Evolutionary conservation across 2,329 filamentous ascomycete genomes (phyloP), one percentile per base, ranked within the genome.

Genomic region (Pestalotiopsis sp.): DNA sequence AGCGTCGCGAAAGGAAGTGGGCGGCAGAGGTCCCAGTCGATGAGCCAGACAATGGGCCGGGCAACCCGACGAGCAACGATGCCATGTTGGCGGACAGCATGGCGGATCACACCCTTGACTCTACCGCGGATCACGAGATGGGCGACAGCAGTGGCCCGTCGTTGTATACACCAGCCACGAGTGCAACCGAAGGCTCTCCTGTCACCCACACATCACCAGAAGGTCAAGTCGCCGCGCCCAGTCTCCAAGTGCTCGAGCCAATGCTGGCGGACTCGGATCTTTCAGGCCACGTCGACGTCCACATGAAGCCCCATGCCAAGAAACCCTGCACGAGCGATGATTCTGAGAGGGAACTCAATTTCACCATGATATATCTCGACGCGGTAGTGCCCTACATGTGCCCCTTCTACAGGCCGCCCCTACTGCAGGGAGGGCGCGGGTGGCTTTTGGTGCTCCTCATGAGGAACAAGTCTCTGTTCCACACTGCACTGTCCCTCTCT

Each of bases 341-440:
- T 59, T 70, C 71, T 2, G 74, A 76, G 49, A 17, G 69, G 12
- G 76, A 77, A 45, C 71, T 73, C 2, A 72, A 75, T 73, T 82
- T 85, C 58, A 78, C 87, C 68, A 88, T 88, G 84, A 83, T 88
- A 68, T 91, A 90, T 74, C 81, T 91, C 60, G 89, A 91, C 75
- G 85, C 88, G 70, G 82, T 90, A 23, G 85, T 91, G 70, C 88
- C 89, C 1, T 87, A 90, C 71, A 78, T 91, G 1, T 91, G 88
- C 73, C 90, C 90, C 2, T 88, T 90, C 75, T 91, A 91, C 76
- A 83, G 83, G 2, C 89, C 89, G 0, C 81, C 82, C 2, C 74
- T 89, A 5, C 80, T 87, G 3, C 81, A 86, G 68, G 85, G 87
- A n/a, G 89, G 88, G 14, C 84, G 86, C 63, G 84, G 86, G 31